These are phyloP conservation scores for Penicillium oxalicum DNA, from an alignment of 2,329 filamentous ascomycete genomes.

Conservation along the genomic window DNA sequence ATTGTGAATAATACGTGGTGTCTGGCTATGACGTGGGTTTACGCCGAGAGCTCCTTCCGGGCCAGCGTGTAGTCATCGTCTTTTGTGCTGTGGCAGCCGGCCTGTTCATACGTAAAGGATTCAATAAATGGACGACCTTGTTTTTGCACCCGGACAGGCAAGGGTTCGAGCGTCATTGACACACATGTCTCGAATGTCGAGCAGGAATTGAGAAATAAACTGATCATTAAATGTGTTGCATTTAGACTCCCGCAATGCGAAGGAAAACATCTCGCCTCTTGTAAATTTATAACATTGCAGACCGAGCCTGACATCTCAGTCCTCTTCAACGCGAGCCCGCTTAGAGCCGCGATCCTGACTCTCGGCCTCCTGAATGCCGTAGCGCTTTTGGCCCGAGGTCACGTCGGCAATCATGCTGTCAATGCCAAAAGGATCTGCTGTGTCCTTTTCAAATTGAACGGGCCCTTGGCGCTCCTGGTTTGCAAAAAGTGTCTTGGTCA, in stretches of 20 bases:
- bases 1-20: slow-evolving; percentile 5
- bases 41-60: too few species aligned
- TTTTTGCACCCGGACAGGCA: too few species aligned
- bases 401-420: slow-evolving; percentile 87
- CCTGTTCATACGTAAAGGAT: too few species aligned
- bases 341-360: slow-evolving; percentile 48
- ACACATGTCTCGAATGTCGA: too few species aligned
- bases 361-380: slow-evolving; percentile 40
- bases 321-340: slow-evolving; percentile 71
- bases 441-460: slow-evolving; percentile 93
- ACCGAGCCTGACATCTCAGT: slow-evolving; percentile 31
- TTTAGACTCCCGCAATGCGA: slow-evolving; percentile 21
- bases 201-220: too few species aligned
- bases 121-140: too few species aligned
- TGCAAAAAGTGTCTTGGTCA: slow-evolving; percentile 1
- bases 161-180: too few species aligned
- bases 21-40: too few species aligned
- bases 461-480: slow-evolving; percentile 72
- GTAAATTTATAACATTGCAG: slow-evolving; percentile 3
- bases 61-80: too few species aligned
- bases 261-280: slow-evolving; percentile 5
- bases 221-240: too few species aligned
- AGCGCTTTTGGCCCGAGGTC: slow-evolving; percentile 45
- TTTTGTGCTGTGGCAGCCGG: too few species aligned
- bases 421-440: slow-evolving; percentile 82